A percentile compares a stretch with the other conserved stretches of the same genome.
Conservation (phyloP, 139 green algal species). For the Chlorella ohadii region DNA sequence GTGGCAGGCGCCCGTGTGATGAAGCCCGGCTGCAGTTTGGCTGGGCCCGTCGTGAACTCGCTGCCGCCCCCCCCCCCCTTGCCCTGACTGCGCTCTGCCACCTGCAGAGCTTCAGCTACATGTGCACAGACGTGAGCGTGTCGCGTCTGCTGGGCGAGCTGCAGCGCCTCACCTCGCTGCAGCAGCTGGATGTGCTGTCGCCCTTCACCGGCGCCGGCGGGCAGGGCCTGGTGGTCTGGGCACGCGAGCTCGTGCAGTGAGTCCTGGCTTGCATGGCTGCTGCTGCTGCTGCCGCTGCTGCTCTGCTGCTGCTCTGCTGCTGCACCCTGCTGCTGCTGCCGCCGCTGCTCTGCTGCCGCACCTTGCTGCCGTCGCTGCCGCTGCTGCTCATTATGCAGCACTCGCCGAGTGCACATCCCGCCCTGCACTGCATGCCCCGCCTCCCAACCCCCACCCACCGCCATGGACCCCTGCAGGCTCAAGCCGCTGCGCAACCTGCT, state of each 20-base stretch:
- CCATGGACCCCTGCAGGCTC: conserved; percentile 16
- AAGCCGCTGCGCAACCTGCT: conserved; percentile 41
- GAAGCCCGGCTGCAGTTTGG: too few relatives aligned
- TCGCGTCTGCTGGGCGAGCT: conserved; percentile 14
- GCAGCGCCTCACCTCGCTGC: conserved; percentile 23
- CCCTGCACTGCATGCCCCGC: too few relatives aligned
- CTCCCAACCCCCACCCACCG: background rate
- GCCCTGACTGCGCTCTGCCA: too few relatives aligned
- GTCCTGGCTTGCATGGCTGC: background rate
- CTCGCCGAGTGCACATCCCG: too few relatives aligned
- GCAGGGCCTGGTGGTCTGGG: conserved; percentile 8
- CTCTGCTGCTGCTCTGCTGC: background rate
- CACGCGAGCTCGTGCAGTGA: conserved; percentile 20
- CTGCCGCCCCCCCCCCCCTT: too few relatives aligned
- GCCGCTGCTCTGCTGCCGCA: too few relatives aligned
- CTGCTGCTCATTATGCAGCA: too few relatives aligned
- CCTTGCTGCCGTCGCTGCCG: too few relatives aligned
- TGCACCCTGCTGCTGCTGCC: too few relatives aligned
- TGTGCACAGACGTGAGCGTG: conserved; percentile 3
- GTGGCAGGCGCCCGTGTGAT: too few relatives aligned
- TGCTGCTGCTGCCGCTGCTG: background rate
- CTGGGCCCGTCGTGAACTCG: too few relatives aligned
- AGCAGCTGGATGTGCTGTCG: conserved; percentile 28
- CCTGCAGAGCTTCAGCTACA: conserved; percentile 20
- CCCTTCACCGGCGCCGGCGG: conserved; percentile 10